Evolutionary conservation across 139 green algal genomes (phyloP), one percentile per base, ranked within the genome.

Genomic region (Desmodesmus armatus): DNA sequence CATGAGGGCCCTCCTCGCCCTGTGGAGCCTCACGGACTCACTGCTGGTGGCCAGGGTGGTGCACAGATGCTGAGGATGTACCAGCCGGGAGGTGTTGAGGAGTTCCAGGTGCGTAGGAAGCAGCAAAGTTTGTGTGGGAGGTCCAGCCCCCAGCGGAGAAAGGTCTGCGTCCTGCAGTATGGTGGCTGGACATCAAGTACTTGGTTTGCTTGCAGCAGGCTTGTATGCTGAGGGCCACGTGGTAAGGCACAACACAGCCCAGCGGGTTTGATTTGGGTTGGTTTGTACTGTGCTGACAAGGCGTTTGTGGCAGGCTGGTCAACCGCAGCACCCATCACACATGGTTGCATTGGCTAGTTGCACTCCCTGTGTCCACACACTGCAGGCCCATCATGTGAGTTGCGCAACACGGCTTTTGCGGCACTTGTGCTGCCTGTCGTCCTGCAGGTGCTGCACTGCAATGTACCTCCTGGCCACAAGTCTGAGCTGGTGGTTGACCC

Each of bases 71-170:
- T 82, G 40, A 51, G 33, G 51, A 35, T 82, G 51, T 82, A 82
- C 5, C 75, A 82, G 75, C 75, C 75, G 37, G 53, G 19, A 17
- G 75, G 63, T 25, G 63, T 82, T 17, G 27, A 49, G 31, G 75
- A 82, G 31, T 82, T 82, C 23, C 75, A 82, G 53, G 35, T 62
- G 51, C n/a, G n/a, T 82, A 53, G 75, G 53, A 82, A 55, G 53
- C 31, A 0, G 13, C 11, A 13, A 11, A 63, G 41, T 23, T 27
- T 0, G 41, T 6, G 6, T 5, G 60, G 5, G 9, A 55, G 47
- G 47, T 55, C 9, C 47, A 55, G 47, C 9, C 7, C 47, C 13
- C 47, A 55, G n/a, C n/a, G n/a, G n/a, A n/a, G n/a, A n/a, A n/a
- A n/a, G n/a, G n/a, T n/a, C n/a, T n/a, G n/a, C n/a, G n/a, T 55